Evolutionary conservation across 176 grass and related monocot species (phyloP), one percentile per base, ranked within the genome.

Genomic region (Bromus sterilis): DNA sequence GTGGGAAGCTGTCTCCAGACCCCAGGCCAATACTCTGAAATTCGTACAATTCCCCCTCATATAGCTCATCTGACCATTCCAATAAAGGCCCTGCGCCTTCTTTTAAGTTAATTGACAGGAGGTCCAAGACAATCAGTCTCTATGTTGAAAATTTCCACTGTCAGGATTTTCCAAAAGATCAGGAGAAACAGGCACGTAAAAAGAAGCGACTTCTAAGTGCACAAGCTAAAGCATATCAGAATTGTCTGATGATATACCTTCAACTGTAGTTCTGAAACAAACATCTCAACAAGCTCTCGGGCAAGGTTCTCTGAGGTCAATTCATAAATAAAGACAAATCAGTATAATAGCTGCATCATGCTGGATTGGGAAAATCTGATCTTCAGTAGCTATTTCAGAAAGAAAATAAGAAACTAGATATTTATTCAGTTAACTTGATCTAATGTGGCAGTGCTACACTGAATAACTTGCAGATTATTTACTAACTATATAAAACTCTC

Each of bases 231-330:
- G 75, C 23, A 78, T 15, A 82, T 10, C 20, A 65, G 48, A 84
- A 75, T 8, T 44, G 24, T 46, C 3, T 31, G 66, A 3, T 33
- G 20, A 12, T 70, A 9, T 88, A 93, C 96, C 96, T 95, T 98
- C 82, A 95, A 80, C 74, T 77, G 67, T 82, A 95, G 77, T 77
- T 98, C 89, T 13, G 74, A 78, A 59, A 91, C 14, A 84, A 99
- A 99, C 96, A 99, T 95, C 23, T 91, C 80, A 42, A 90, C 87
- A 83, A 93, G 72, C 41, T 99, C 92, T 62, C 66, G 56, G 23
- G 93, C 89, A 86, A 99, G 84, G 30, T 69, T 78, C 66, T 98
- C 93, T 98, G 84, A 84, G 20, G 78, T 73, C 71, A 75, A 74
- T 77, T 78, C n/a, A 82, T n/a, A 71, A 28, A 73, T 5, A 44